Base-by-base conservation (phyloP, 805 yeast genomes). In the Myxozyma melibiosi region DNA sequence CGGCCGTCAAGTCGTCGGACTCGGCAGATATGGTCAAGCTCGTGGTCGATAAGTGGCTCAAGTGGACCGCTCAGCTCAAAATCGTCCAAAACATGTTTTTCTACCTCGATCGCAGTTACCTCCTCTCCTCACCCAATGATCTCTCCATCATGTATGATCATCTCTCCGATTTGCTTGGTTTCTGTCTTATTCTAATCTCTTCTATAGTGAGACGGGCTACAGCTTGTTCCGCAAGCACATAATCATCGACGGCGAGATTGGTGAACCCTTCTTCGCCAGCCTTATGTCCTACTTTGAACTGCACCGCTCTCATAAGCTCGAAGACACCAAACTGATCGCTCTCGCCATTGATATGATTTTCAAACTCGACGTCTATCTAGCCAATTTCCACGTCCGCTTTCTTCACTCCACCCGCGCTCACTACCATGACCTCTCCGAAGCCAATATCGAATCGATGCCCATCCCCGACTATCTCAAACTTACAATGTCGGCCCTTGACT, bases 21-120 rank as follows among this genome's bases (percentile, higher is more conserved):
- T 7, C 33, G 9, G 31, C 38, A 45, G 45, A 56, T 18, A 55
- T 67, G 66, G 68, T 49, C 38, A 51, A 38, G 22, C 25, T 56
- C 58, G 66, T 52, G 13, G 54, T 44, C 11, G 33, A 37, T 3
- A 50, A 35, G 22, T 64, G 66, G 67, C 24, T 20, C 3, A 27
- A 24, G 30, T 65, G 68, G 66, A 38, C 52, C 16, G 39, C 54
- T 18, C 62, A 67, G 57, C 46, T 68, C 13, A 52, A 50, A 18
- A 40, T 58, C 30, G 57, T 69, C 20, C 50, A 63, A 25, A 65
- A 68, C 52, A 66, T 70, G 30, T 68, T 68, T 40, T 66, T 65
- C 35, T 70, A 67, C 42, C 59, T 70, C 35, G 73, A 70, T 51
- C 61, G 71, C 16, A 57, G 65, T 14, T 70, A 65, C 53, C 53